Evolutionary conservation across 148 eudicot species (phyloP), one percentile per base, ranked within the genome.

Genomic region (Linanthus parryae): DNA sequence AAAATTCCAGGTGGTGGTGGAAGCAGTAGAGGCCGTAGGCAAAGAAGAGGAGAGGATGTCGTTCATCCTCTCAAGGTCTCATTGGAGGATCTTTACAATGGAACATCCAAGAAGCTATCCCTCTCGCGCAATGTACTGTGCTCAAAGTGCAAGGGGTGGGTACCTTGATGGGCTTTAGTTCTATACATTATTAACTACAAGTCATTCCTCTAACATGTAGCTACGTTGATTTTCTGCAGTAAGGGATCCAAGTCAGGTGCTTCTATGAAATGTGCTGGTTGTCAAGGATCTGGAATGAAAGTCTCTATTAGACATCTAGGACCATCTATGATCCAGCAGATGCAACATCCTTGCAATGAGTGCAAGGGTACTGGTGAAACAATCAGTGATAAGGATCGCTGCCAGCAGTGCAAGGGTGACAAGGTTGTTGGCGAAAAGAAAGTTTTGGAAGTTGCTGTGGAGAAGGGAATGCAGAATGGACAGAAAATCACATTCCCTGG

Each of bases 201-300:
- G 22, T 48, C 39, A 27, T 5, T 60, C 7, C 10, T 28, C 49
- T 54, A 31, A 30, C 20, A 31, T 63, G 53, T 16, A 10, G 15
- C 14, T 14, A 5, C 51, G 11, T 28, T 16, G 24, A 33, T 52
- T 23, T 10, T 52, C 13, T 28, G 63, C 72, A 77, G 82, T 1
- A 77, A 77, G 29, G 82, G 82, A 16, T 77, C 82, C 21, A 77
- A 77, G 30, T 77, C 82, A 2, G 82, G 82, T 37, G 82, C 77
- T 16, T 76, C 82, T 25, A 64, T 62, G 69, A 76, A 49, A 35
- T 77, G 82, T 56, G 45, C 61, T 36, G 82, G 82, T 7, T 77
- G 82, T 24, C 72, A 73, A 64, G 81, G 81, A 18, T 59, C 71
- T 36, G 81, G 81, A 44, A 76, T 76, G 81, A 76, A 71, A 45